A percentile compares a stretch with the other conserved stretches of the same genome.
These are phyloP conservation scores for Angomonas ambiguus DNA, from an alignment of 208 protist species.

Conservation along the genomic window DNA sequence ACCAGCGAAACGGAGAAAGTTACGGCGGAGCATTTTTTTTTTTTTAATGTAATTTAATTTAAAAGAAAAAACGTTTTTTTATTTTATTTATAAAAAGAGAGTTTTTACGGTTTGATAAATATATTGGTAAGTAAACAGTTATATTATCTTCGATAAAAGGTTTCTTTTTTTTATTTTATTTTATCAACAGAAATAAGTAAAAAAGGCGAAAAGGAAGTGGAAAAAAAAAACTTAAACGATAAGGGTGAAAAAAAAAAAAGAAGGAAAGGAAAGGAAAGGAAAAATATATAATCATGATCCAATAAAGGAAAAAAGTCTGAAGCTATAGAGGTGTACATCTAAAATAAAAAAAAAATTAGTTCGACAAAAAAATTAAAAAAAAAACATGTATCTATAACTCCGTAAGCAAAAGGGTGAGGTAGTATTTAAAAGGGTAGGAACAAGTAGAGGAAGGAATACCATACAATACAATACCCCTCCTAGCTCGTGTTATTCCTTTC, in stretches of 20 bases:
- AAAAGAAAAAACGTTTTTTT: conserved; percentile 19
- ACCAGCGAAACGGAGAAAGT: conserved; percentile 27
- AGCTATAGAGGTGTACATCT: no score
- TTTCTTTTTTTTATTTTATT: background rate
- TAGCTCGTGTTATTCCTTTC: background rate
- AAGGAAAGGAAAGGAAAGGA: conserved; percentile 14
- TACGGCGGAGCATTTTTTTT: conserved; percentile 61
- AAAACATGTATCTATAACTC: background rate
- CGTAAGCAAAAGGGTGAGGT: no score
- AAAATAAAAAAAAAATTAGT: conserved; percentile 9
- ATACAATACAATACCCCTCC: no score
- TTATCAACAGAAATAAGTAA: conserved; percentile 1
- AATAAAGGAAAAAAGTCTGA: no score
- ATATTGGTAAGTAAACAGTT: background rate
- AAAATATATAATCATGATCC: no score
- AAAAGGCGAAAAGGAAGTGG: background rate
- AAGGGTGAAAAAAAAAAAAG: conserved; percentile 8
- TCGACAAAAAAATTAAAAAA: conserved; percentile 9
- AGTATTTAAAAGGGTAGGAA: no score
- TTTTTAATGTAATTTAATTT: conserved; percentile 7
- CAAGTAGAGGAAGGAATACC: no score
- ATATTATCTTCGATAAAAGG: background rate
- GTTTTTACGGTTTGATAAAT: background rate
- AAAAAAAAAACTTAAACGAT: conserved; percentile 4
- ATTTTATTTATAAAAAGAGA: conserved; percentile 20